Conservation (phyloP, 306 rosid genomes). For the Lupinus albus region DNA sequence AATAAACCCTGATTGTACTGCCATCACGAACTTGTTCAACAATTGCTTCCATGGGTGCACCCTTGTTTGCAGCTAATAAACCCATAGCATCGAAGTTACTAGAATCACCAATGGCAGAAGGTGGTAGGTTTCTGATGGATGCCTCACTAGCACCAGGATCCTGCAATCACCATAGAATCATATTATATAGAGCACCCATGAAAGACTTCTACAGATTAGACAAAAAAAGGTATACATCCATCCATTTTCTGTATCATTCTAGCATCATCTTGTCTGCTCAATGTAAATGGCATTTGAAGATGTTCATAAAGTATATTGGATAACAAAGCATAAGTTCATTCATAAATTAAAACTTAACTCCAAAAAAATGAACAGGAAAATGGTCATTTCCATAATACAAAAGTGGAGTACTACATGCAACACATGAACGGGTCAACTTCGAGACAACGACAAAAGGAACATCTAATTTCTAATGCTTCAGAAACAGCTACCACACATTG, state of each 20-base stretch:
- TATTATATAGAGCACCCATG: background rate
- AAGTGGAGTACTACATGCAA: background rate
- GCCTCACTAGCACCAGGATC: conserved; percentile 90
- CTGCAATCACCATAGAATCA: conserved; percentile 54
- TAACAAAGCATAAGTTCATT: conserved; percentile 1
- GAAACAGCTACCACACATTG: background rate
- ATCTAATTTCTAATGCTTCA: background rate
- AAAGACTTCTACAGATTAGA: conserved; percentile 17
- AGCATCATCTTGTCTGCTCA: conserved; percentile 8
- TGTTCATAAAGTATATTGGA: conserved; percentile 26
- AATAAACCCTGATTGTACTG: conserved; percentile 82
- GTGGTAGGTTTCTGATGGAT: conserved; percentile 84
- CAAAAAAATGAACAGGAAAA: background rate
- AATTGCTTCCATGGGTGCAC: conserved; percentile 83
- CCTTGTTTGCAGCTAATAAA: conserved; percentile 75
- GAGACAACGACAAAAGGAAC: conserved; percentile 4
- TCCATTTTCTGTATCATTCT: conserved; percentile 16
- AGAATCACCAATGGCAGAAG: conserved; percentile 93
- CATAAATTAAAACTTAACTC: background rate
- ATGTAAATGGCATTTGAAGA: conserved; percentile 17
- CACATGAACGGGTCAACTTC: background rate
- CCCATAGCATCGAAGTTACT: conserved; percentile 88
- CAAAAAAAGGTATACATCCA: background rate
- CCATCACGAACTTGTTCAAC: conserved; percentile 99
- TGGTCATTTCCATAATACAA: background rate